A percentile compares a stretch with the other conserved stretches of the same genome.
These are phyloP conservation scores for Dactylellina leptospora DNA, from an alignment of 2,329 filamentous ascomycete genomes.

Conservation along the genomic window DNA sequence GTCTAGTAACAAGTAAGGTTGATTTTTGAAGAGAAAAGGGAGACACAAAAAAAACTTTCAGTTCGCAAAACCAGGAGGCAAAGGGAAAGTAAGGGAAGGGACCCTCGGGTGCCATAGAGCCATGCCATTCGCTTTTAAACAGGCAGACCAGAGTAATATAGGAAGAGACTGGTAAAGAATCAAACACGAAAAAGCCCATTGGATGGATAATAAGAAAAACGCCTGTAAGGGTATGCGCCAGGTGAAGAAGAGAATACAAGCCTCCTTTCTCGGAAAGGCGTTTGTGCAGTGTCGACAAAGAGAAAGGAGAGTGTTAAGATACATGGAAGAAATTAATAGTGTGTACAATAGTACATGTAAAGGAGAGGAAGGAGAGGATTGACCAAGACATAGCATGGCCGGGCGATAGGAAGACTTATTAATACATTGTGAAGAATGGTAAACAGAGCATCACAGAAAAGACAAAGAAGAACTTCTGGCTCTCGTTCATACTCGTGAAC, in stretches of 20 bases:
- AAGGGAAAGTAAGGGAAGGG: slow-evolving; percentile 14
- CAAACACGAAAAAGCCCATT: neutral
- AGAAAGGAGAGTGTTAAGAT: slow-evolving; percentile 16
- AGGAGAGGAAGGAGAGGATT: slow-evolving; percentile 5
- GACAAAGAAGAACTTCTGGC: slow-evolving; percentile 1
- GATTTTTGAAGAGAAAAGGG: slow-evolving; percentile 2
- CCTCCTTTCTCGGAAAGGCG: slow-evolving; percentile 22
- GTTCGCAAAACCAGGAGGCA: slow-evolving; percentile 7
- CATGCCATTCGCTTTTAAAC: too few relatives aligned
- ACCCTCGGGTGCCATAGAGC: too few relatives aligned
- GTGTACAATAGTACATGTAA: neutral
- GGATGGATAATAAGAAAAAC: slow-evolving; percentile 10
- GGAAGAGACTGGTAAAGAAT: slow-evolving; percentile 6
- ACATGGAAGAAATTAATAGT: slow-evolving; percentile 35
- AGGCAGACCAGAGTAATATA: neutral
- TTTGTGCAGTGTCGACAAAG: slow-evolving; percentile 16
- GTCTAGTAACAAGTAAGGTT: slow-evolving; percentile 1
- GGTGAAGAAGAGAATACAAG: slow-evolving; percentile 14
- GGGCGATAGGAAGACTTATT: slow-evolving; percentile 11
- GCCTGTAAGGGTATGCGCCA: slow-evolving; percentile 31
- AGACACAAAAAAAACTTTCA: slow-evolving; percentile 23
- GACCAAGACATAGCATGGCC: slow-evolving; percentile 4
- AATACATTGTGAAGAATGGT: slow-evolving; percentile 46
- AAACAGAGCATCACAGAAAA: neutral
- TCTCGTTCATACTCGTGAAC: slow-evolving; percentile 40